Conservation (phyloP, 2,329 filamentous ascomycete genomes). For the Elsinoe arachidis region DNA sequence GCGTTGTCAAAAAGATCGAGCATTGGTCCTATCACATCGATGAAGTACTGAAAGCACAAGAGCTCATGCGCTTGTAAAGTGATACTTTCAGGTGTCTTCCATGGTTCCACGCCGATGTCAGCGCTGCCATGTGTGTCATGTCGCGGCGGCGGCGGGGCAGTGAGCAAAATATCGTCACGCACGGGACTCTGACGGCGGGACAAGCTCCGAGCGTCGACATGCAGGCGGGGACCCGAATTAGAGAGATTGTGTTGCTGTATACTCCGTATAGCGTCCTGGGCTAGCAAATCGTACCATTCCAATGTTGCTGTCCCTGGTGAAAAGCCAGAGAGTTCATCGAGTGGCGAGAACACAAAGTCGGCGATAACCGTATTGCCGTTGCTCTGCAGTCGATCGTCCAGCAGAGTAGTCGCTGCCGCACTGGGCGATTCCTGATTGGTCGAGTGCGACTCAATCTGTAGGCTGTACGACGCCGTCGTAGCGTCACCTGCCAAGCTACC, state of each 20-base stretch:
- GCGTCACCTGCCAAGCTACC: no score
- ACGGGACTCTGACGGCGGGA: not conserved
- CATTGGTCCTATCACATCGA: slow-evolving; percentile 27
- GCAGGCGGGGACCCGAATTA: no score
- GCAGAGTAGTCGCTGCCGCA: not conserved
- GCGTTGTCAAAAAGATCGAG: slow-evolving; percentile 36
- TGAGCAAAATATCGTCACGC: not conserved
- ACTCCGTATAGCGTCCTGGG: slow-evolving; percentile 35
- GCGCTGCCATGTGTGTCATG: slow-evolving; percentile 17
- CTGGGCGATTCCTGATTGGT: not conserved
- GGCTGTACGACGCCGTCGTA: no score
- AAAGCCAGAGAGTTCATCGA: slow-evolving; percentile 24
- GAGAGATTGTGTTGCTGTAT: slow-evolving; percentile 24
- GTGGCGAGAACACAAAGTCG: not conserved
- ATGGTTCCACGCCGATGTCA: slow-evolving; percentile 7
- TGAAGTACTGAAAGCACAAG: slow-evolving; percentile 30
- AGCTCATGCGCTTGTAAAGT: slow-evolving; percentile 26
- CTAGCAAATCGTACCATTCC: slow-evolving; percentile 42
- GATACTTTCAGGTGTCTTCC: slow-evolving; percentile 12
- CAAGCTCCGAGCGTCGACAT: not conserved
- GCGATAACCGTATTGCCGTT: not conserved
- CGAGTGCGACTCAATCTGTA: no score
- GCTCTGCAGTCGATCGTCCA: not conserved
- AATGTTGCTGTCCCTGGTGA: slow-evolving; percentile 38
- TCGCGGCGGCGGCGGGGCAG: not conserved